Conservation (phyloP, 192 early-diverging fungal species). For the Podochytrium sp. region DNA sequence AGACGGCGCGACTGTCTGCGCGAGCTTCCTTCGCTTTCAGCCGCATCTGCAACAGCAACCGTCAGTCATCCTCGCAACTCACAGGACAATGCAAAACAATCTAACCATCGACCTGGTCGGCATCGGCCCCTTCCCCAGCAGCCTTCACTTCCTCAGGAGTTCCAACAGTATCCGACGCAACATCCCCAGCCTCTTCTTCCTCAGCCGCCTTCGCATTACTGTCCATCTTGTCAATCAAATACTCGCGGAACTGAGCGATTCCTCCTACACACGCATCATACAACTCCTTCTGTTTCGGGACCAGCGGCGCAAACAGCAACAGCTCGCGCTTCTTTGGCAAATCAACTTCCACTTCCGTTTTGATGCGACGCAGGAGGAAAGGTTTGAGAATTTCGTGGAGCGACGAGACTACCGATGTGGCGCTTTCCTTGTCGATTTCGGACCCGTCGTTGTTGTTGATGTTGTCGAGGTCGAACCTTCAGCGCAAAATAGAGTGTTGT, state of each 20-base stretch:
- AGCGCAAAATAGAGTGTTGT: background rate
- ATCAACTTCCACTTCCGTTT: conserved; percentile 85
- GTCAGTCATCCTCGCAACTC: too few relatives aligned
- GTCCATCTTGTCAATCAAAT: conserved; percentile 31
- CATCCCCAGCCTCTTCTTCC: conserved; percentile 1
- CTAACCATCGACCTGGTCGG: conserved; percentile 3
- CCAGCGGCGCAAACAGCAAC: conserved; percentile 65
- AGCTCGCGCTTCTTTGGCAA: conserved; percentile 93
- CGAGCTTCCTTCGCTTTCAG: background rate
- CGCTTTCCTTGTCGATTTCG: conserved; percentile 56
- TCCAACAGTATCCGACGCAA: background rate
- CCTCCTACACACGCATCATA: conserved; percentile 49
- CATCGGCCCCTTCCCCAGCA: conserved; percentile 21
- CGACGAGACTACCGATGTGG: conserved; percentile 44
- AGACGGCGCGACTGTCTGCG: background rate
- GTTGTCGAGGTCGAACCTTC: conserved; percentile 75
- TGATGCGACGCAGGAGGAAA: conserved; percentile 90
- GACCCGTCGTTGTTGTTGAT: conserved; percentile 59
- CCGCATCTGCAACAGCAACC: background rate
- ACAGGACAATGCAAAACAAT: too few relatives aligned
- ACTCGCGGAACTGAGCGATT: conserved; percentile 31
- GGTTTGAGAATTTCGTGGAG: conserved; percentile 89
- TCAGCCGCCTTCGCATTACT: conserved; percentile 1
- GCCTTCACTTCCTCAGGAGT: conserved; percentile 28
- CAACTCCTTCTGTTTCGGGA: conserved; percentile 43